Evolutionary conservation across 148 eudicot genomes (phyloP), one percentile per base, ranked within the genome.

Genomic region (Vaccinium darrowii): DNA sequence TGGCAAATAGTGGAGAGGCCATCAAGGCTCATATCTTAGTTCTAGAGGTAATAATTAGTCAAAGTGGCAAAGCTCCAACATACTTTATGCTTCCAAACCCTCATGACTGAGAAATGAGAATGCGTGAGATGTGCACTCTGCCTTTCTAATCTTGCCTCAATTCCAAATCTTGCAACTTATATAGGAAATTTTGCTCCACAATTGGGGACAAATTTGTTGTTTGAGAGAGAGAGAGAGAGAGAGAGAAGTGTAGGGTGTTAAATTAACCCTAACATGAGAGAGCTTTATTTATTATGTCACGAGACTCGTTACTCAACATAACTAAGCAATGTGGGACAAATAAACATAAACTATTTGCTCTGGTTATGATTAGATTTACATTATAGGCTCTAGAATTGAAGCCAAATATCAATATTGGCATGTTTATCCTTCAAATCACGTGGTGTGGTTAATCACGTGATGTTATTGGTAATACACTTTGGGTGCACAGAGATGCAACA

Each of bases 111-210:
- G 36, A 36, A 23, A 62, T 62, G 54, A 62, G 21, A n/a, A 16
- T 72, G 23, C 15, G 12, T 81, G 3, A 39, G 54, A 72, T 71
- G 63, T 30, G 6, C 65, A 52, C 33, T 82, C 30, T 71, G 51
- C 60, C 78, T 52, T 52, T 54, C 49, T 67, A 23, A 81, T 21
- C 77, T 50, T 69, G 23, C 62, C 25, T 39, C 11, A 65, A 16
- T 65, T 23, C 16, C 56, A 65, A 39, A 30, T 69, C 58, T 82
- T 67, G 84, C 63, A 71, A 71, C 33, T 82, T 81, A 49, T 49
- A 50, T 47, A n/a, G 13, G 39, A 65, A 63, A n/a, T 69, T 60
- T 30, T 27, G 27, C 63, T 23, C 62, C 51, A 50, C 11, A 18
- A 56, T 18, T 52, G 65, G 6, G 60, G 36, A 27, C 56, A 72